Evolutionary conservation across 805 yeast genomes (phyloP).

Genomic region (Candida golubevii): DNA sequence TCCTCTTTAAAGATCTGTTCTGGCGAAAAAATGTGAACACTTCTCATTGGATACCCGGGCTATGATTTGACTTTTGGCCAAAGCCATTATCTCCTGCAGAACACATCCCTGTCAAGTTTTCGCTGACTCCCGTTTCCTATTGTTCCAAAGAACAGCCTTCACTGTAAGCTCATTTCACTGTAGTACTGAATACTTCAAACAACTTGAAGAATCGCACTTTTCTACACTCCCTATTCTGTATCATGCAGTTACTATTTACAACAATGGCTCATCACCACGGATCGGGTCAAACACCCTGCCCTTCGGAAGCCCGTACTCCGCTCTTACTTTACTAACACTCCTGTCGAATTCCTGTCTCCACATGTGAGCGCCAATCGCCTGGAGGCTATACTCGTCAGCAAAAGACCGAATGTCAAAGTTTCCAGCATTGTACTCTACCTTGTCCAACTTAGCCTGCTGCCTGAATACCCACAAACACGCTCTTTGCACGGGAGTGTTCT

Average conservation of each 20-base stretch:
- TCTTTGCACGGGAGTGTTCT: conserved; percentile 79
- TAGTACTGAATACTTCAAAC: too few relatives aligned
- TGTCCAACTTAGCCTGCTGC: conserved; percentile 39
- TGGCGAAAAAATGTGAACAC: too few relatives aligned
- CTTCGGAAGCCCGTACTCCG: conserved; percentile 62
- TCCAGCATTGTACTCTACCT: conserved; percentile 32
- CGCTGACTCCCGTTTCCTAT: too few relatives aligned
- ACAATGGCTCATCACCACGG: conserved; percentile 35
- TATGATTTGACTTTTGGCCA: too few relatives aligned
- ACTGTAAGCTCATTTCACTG: too few relatives aligned
- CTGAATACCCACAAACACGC: conserved; percentile 87
- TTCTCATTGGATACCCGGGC: too few relatives aligned
- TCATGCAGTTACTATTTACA: conserved; percentile 13
- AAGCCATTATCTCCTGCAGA: too few relatives aligned
- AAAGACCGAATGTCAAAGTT: conserved; percentile 72
- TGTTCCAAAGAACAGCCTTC: too few relatives aligned
- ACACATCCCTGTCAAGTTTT: too few relatives aligned
- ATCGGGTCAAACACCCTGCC: conserved; percentile 74
- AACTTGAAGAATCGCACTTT: too few relatives aligned
- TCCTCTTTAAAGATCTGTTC: too few relatives aligned
- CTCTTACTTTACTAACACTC: conserved; percentile 63
- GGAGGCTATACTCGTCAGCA: conserved; percentile 49
- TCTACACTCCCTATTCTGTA: not conserved
- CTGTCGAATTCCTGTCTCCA: conserved; percentile 88
- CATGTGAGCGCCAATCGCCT: conserved; percentile 86